Conservation (phyloP, 179 eudicot species). For the Carnegiea gigantea region DNA sequence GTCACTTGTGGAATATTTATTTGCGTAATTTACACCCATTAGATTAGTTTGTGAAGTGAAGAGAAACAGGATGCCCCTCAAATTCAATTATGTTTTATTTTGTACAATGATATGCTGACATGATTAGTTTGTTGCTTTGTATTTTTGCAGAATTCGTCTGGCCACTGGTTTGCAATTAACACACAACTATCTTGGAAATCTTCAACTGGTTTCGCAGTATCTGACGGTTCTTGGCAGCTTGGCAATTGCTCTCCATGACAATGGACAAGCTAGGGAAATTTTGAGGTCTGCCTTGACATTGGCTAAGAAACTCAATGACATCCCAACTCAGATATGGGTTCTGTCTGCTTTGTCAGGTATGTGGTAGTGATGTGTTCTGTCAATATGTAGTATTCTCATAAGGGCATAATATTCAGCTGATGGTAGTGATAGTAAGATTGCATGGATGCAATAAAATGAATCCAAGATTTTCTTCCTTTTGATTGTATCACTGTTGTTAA, state of each 20-base stretch:
- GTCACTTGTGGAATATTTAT: not conserved
- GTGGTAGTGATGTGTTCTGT: not conserved
- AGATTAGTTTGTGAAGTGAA: not conserved
- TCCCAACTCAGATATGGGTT: constrained; percentile 97
- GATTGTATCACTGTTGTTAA: too few species aligned
- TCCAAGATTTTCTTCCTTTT: too few species aligned
- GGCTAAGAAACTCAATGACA: constrained; percentile 91
- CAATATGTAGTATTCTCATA: not conserved
- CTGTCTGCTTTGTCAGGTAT: constrained; percentile 79
- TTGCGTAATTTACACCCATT: not conserved
- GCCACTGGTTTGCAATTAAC: constrained; percentile 94
- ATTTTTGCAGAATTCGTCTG: constrained; percentile 63
- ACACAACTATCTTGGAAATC: constrained; percentile 77
- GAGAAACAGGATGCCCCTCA: not conserved
- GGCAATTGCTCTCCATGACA: constrained; percentile 94
- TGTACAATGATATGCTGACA: not conserved
- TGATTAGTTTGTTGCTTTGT: constrained; percentile 14
- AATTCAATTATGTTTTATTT: constrained; percentile 6
- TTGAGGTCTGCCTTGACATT: constrained; percentile 89
- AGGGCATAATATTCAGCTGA: not conserved
- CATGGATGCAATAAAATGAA: too few species aligned
- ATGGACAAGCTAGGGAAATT: constrained; percentile 91
- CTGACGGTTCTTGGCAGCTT: constrained; percentile 86
- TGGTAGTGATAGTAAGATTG: not conserved
- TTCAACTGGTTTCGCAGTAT: constrained; percentile 97